phyloP scores from a whole-genome alignment of 257 asterid species.

The Gentiana dahurica region DNA sequence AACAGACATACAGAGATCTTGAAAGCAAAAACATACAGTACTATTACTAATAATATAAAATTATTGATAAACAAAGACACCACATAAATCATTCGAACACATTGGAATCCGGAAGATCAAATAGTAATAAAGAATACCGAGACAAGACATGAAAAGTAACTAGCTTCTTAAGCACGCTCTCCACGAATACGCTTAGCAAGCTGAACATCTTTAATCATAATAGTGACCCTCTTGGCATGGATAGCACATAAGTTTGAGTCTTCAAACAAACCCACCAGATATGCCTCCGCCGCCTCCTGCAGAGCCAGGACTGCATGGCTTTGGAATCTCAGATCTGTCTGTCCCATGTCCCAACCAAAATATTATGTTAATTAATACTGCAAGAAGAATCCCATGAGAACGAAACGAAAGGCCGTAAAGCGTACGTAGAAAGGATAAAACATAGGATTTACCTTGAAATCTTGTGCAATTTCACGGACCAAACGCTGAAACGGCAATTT shows the following conservation, averaged over 20 bases:
- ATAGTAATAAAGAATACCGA: no score
- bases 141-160: no score
- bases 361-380: no score
- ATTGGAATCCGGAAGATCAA: no score
- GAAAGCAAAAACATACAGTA: no score
- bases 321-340: conserved; percentile 44
- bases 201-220: conserved; percentile 76
- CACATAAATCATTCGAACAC: no score
- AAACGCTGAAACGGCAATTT: conserved; percentile 65
- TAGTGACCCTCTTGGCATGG: conserved; percentile 69
- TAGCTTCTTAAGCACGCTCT: conserved; percentile 65
- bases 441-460: conserved; percentile 24
- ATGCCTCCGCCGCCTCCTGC: conserved; percentile 74
- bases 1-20: no score
- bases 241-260: conserved; percentile 71
- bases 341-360: no score
- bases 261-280: conserved; percentile 63
- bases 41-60: no score
- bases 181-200: conserved; percentile 75
- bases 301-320: conserved; percentile 61
- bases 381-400: neutral
- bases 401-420: neutral
- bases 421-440: neutral
- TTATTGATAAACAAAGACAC: no score
- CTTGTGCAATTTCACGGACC: conserved; percentile 51